Percentiles rank a stretch among this genome's conserved stretches.
Evolutionary conservation across 2,329 filamentous ascomycete genomes (phyloP).

Genomic region (Penicillium hordei): DNA sequence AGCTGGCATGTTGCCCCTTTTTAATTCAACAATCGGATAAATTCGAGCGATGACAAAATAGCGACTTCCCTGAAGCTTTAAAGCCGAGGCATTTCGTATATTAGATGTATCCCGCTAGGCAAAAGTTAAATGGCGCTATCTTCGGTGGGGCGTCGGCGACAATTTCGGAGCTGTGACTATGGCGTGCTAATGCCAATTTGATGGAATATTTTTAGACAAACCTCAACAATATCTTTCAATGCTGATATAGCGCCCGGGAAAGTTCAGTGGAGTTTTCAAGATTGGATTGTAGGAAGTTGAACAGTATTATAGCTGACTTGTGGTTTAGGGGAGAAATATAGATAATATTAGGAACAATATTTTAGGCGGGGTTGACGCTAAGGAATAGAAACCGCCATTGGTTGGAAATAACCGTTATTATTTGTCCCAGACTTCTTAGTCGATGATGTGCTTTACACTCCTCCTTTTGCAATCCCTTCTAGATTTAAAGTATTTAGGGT

Average conservation of each 20-base stretch:
- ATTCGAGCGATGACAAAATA: background rate
- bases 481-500: background rate
- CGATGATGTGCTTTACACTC: background rate
- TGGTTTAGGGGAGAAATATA: no score
- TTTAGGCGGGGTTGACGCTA: background rate
- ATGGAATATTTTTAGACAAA: background rate
- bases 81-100: background rate
- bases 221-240: background rate
- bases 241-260: background rate
- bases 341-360: background rate
- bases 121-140: background rate
- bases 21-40: background rate
- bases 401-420: background rate
- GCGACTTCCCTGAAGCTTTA: background rate
- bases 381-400: background rate
- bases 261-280: background rate
- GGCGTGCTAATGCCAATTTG: background rate
- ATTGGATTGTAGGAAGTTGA: background rate
- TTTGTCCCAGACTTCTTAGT: background rate
- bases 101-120: background rate
- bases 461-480: background rate
- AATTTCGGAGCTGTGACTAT: background rate
- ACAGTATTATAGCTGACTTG: background rate
- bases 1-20: background rate
- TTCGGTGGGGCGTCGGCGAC: background rate